Conservation (phyloP, 441 rosid genomes). For the Kokia cookei region DNA sequence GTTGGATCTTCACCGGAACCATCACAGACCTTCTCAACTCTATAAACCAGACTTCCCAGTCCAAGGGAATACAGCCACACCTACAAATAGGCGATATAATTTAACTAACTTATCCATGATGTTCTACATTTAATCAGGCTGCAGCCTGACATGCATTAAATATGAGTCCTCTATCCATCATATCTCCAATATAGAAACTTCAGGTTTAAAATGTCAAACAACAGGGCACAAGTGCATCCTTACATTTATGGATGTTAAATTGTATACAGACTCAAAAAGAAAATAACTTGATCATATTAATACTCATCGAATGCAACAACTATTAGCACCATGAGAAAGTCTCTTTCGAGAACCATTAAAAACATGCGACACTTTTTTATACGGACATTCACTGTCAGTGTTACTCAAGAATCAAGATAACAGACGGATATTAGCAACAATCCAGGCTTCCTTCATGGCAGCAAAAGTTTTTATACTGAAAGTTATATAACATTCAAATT, state of each 20-base stretch:
- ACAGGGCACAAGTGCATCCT: neutral
- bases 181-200: neutral
- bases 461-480: neutral
- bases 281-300: neutral
- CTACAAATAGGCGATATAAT: constrained; percentile 24
- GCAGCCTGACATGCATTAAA: neutral
- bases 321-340: neutral
- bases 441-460: neutral
- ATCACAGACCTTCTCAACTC: constrained; percentile 74
- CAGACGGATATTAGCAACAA: neutral
- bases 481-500: neutral
- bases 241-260: neutral
- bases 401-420: neutral
- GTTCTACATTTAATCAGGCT: neutral
- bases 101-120: neutral
- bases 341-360: neutral
- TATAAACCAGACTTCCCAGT: constrained; percentile 49
- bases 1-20: constrained; percentile 82
- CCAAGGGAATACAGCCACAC: constrained; percentile 75
- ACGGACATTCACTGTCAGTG: neutral
- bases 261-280: neutral
- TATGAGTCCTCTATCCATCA: neutral
- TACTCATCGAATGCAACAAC: neutral
- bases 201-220: neutral
- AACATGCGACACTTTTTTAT: neutral